Evolutionary conservation across 805 yeast species (phyloP).

Genomic region (Ogataea populi-albae): DNA sequence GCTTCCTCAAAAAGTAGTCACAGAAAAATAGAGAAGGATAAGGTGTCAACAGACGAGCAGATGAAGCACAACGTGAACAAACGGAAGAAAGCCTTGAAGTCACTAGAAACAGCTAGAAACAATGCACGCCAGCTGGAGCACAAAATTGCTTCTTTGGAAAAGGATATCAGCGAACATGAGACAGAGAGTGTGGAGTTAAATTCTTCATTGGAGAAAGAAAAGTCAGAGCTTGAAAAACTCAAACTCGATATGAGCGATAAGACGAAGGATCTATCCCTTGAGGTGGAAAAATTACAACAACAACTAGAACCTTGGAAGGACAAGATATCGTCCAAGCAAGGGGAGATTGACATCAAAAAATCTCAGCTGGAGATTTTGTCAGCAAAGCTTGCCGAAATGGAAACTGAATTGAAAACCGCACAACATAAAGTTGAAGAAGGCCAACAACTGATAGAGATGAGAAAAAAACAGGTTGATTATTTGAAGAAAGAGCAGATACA

Average conservation of each 20-base stretch:
- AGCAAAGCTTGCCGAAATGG: constrained; percentile 42
- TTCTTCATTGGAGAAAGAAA: constrained; percentile 49
- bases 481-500: constrained; percentile 48
- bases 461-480: constrained; percentile 44
- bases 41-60: constrained; percentile 74
- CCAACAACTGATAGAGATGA: constrained; percentile 36
- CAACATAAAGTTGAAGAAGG: constrained; percentile 40
- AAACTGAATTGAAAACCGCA: constrained; percentile 43
- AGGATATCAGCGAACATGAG: constrained; percentile 43
- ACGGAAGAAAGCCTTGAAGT: constrained; percentile 55
- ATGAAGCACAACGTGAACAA: constrained; percentile 61
- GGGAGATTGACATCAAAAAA: constrained; percentile 61
- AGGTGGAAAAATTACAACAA: constrained; percentile 61
- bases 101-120: constrained; percentile 45
- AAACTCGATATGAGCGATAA: constrained; percentile 67
- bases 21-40: constrained; percentile 50
- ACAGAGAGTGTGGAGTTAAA: constrained; percentile 46
- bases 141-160: constrained; percentile 44
- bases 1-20: constrained; percentile 35
- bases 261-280: constrained; percentile 63
- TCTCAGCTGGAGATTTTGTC: constrained; percentile 61
- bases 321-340: constrained; percentile 57
- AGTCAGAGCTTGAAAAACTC: constrained; percentile 55
- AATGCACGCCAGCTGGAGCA: constrained; percentile 43
- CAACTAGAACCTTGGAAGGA: constrained; percentile 82